Evolutionary conservation across 2,329 filamentous ascomycete genomes (phyloP).

Genomic region (Colletotrichum sp.): DNA sequence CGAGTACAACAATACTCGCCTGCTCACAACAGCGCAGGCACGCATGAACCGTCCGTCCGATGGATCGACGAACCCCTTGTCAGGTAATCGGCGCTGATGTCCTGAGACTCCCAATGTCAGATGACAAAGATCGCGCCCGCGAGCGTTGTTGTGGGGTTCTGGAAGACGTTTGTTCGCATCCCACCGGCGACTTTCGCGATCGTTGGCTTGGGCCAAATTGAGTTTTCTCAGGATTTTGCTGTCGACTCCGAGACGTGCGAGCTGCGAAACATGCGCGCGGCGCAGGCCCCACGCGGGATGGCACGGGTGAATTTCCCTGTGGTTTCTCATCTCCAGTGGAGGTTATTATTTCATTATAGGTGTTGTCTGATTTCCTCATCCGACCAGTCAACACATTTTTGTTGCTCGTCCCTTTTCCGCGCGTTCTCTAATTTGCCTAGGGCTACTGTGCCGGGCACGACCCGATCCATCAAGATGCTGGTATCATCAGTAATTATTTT

Average conservation of each 20-base stretch:
- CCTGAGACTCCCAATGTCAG: neutral
- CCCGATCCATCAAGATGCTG: neutral
- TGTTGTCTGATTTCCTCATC: neutral
- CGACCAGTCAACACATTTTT: accelerated
- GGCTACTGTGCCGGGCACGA: neutral
- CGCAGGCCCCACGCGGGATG: neutral
- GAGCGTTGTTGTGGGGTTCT: neutral
- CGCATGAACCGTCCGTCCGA: neutral
- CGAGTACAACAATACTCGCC: neutral
- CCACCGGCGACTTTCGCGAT: neutral
- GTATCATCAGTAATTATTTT: neutral
- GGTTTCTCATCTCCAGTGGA: accelerated
- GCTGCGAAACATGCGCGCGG: neutral
- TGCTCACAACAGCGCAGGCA: neutral
- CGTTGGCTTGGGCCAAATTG: neutral
- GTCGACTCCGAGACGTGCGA: neutral
- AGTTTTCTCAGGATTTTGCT: neutral
- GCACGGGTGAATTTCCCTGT: neutral
- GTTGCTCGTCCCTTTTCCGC: too few relatives aligned
- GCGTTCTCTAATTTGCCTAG: neutral
- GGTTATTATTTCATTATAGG: neutral
- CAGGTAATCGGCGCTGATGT: neutral
- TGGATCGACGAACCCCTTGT: neutral
- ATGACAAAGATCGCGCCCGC: neutral
- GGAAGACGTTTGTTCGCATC: neutral